These are phyloP conservation scores for Taphrina pruni DNA, from an alignment of 1,139 yeast genomes.

Conservation along the genomic window DNA sequence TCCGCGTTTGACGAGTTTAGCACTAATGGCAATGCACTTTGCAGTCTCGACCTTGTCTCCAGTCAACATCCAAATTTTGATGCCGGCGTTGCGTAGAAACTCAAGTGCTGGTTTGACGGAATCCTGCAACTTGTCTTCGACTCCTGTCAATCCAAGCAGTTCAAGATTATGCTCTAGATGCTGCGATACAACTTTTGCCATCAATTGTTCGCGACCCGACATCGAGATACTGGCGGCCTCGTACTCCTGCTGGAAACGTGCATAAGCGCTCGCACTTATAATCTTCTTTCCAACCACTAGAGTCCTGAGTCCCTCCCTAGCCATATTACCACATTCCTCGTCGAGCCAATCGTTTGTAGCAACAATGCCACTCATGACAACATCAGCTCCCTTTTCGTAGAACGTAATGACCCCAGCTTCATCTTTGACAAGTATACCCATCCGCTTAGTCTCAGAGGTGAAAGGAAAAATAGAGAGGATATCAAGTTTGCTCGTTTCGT, in stretches of 20 bases:
- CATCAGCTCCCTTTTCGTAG: constrained; percentile 93
- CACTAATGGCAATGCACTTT: constrained; percentile 92
- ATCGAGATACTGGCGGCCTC: constrained; percentile 76
- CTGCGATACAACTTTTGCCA: constrained; percentile 70
- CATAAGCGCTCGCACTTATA: constrained; percentile 61
- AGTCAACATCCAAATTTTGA: constrained; percentile 98
- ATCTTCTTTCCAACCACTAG: constrained; percentile 86
- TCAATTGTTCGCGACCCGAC: constrained; percentile 74
- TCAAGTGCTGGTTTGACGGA: constrained; percentile 93
- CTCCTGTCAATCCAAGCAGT: constrained; percentile 91
- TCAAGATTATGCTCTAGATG: constrained; percentile 84
- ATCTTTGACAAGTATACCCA: constrained; percentile 87
- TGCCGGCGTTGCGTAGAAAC: constrained; percentile 90
- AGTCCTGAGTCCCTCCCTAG: constrained; percentile 95
- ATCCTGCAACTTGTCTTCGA: constrained; percentile 89
- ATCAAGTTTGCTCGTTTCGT: constrained; percentile 63
- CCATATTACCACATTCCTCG: constrained; percentile 97
- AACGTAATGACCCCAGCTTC: constrained; percentile 77
- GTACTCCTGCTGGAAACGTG: constrained; percentile 68
- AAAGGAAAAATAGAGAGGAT: constrained; percentile 88
- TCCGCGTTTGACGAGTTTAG: constrained; percentile 88
- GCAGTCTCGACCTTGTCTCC: constrained; percentile 99
- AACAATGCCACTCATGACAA: constrained; percentile 88
- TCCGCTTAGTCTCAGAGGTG: constrained; percentile 91
- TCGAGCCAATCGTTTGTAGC: constrained; percentile 92